Evolutionary conservation across 1,284 basidiomycete species (phyloP).

Genomic region (Neolentinus lepideus): DNA sequence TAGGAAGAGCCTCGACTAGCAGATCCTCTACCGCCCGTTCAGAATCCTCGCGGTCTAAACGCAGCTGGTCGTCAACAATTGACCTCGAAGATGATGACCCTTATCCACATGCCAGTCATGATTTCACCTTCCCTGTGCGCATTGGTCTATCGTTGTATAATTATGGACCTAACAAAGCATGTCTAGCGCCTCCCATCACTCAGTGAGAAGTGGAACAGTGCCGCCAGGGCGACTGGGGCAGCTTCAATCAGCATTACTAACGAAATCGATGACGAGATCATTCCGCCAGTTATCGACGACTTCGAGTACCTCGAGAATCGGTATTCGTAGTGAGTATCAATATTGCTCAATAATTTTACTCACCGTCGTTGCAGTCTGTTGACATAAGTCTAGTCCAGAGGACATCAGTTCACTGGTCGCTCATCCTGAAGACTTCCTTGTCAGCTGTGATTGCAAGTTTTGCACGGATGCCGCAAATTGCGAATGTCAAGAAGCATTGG

Average conservation of each 20-base stretch:
- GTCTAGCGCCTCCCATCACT: conserved; percentile 20
- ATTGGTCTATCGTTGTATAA: too few relatives aligned
- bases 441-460: conserved; percentile 23
- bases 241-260: conserved; percentile 40
- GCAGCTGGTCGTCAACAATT: neutral
- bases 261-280: conserved; percentile 36
- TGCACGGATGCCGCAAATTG: conserved; percentile 22
- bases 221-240: conserved; percentile 28
- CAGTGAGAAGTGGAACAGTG: conserved; percentile 32
- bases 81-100: neutral
- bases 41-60: neutral
- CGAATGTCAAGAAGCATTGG: conserved; percentile 22
- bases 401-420: conserved; percentile 13
- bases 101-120: neutral
- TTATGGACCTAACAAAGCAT: neutral
- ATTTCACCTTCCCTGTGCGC: too few relatives aligned
- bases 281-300: conserved; percentile 30
- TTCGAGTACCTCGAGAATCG: conserved; percentile 47
- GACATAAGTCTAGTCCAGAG: conserved; percentile 8
- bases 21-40: neutral
- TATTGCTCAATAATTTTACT: neutral
- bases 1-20: conserved; percentile 12
- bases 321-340: conserved; percentile 36
- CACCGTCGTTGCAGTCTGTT: too few relatives aligned
- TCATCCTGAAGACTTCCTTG: conserved; percentile 16